phyloP scores from a whole-genome alignment of 169 alveolate species.

The Plasmodium reichenowi region DNA sequence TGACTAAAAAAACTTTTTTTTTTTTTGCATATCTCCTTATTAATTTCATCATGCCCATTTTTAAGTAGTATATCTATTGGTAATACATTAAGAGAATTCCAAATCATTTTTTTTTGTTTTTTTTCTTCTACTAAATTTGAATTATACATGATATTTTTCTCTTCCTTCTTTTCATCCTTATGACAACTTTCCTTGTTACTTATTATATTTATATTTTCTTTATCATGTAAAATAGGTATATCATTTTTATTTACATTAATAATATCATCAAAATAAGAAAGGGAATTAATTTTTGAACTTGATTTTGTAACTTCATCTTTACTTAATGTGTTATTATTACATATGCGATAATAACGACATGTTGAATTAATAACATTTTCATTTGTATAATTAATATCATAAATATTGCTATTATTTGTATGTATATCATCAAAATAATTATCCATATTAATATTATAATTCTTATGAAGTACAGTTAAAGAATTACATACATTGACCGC shows the following conservation, averaged over 20 bases:
- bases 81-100: neutral
- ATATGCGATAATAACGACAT: neutral
- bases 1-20: neutral
- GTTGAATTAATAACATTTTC: too few relatives aligned
- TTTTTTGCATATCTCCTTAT: neutral
- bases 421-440: too few relatives aligned
- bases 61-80: neutral
- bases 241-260: neutral
- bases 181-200: neutral
- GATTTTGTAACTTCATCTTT: neutral
- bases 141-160: neutral
- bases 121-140: neutral
- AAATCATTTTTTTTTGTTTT: neutral
- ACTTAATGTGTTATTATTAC: neutral
- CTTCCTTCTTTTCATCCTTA: neutral
- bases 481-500: too few relatives aligned
- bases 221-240: neutral
- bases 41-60: neutral
- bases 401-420: too few relatives aligned
- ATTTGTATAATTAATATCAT: too few relatives aligned
- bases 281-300: too few relatives aligned
- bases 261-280: neutral
- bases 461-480: too few relatives aligned
- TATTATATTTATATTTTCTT: neutral
- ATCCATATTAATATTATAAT: too few relatives aligned